Conservation (phyloP, 257 asterid species). For the Nicotiana noctiflora region DNA sequence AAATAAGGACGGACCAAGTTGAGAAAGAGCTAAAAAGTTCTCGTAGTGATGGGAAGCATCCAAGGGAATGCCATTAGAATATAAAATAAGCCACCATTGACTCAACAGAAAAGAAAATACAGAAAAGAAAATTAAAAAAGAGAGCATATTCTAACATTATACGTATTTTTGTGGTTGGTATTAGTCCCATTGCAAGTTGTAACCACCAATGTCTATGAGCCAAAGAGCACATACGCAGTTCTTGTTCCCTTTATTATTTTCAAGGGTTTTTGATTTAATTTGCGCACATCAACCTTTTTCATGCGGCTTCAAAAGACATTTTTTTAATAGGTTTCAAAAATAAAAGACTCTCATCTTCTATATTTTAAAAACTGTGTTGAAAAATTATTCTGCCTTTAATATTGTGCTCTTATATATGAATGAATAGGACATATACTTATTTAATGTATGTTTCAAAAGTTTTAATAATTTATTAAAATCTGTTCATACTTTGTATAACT, state of each 20-base stretch:
- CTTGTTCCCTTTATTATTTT: background rate
- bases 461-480: background rate
- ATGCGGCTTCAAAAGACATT: background rate
- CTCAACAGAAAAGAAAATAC: background rate
- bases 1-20: background rate
- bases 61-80: background rate
- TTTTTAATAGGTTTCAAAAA: background rate
- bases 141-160: background rate
- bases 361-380: background rate
- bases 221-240: background rate
- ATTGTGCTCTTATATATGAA: background rate
- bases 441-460: background rate
- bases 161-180: background rate
- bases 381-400: background rate
- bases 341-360: background rate
- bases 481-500: background rate
- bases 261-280: rapidly evolving
- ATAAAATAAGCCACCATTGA: background rate
- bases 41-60: background rate
- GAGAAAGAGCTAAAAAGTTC: background rate
- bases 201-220: background rate
- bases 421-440: background rate
- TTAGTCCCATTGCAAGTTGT: background rate
- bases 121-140: background rate
- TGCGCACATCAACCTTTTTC: background rate